Percentiles rank a stretch among this genome's conserved stretches.
These are phyloP conservation scores for Clavulina sp. DNA, from an alignment of 768 basidiomycete genomes.

Conservation along the genomic window DNA sequence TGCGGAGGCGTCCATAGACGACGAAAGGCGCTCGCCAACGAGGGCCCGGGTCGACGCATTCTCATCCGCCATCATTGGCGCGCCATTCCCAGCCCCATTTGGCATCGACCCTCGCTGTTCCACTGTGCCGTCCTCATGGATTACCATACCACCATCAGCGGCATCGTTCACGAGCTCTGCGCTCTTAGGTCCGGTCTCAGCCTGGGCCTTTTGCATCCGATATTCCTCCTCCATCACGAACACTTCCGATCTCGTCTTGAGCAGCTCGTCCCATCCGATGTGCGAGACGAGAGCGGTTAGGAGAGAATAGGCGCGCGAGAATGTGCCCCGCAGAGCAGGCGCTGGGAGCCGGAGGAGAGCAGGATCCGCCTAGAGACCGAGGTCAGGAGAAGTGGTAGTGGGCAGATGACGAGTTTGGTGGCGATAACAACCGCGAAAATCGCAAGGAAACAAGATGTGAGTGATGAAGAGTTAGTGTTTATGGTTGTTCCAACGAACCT, in stretches of 20 bases:
- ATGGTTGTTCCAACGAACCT: too few species aligned
- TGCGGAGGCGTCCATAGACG: constrained; percentile 28
- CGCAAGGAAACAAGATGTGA: neutral
- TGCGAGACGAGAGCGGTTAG: constrained; percentile 81
- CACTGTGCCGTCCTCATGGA: constrained; percentile 48
- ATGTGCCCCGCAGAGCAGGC: constrained; percentile 86
- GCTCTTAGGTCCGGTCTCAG: too few species aligned
- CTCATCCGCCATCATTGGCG: constrained; percentile 31
- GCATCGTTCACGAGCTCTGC: too few species aligned
- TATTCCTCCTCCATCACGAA: constrained; percentile 99
- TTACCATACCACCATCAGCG: constrained; percentile 23
- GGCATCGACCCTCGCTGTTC: constrained; percentile 9
- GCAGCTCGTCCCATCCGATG: constrained; percentile 97
- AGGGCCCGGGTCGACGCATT: constrained; percentile 55
- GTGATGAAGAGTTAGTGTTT: too few species aligned
- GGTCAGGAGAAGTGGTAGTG: too few species aligned
- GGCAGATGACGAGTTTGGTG: too few species aligned
- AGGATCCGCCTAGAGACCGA: constrained; percentile 52
- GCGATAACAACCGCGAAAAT: neutral
- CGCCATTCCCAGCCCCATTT: constrained; percentile 16
- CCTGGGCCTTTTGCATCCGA: constrained; percentile 81
- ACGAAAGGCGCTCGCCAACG: constrained; percentile 13
- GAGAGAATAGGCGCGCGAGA: constrained; percentile 84
- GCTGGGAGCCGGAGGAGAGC: constrained; percentile 89
- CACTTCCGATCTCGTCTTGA: constrained; percentile 83